These are phyloP conservation scores for Eutrema heterophyllum DNA, from an alignment of 345 rosid species.

Conservation along the genomic window DNA sequence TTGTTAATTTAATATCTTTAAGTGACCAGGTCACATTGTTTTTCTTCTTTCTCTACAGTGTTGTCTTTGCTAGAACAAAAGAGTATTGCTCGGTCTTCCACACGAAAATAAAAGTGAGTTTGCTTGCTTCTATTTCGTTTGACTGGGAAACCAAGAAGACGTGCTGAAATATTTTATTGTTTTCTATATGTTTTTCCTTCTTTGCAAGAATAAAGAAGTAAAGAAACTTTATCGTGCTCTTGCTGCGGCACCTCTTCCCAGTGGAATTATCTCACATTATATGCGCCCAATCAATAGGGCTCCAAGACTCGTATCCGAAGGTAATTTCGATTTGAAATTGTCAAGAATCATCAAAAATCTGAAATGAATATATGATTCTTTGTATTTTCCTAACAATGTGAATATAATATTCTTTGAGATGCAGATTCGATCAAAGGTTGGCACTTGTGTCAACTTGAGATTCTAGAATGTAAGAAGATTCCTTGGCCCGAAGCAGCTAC, in stretches of 20 bases:
- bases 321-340: slow-evolving; percentile 25
- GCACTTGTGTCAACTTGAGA: slow-evolving; percentile 84
- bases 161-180: background rate
- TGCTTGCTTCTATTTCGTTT: background rate
- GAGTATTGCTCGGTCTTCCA: slow-evolving; percentile 86
- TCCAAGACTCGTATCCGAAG: slow-evolving; percentile 82
- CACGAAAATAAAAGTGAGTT: slow-evolving; percentile 63
- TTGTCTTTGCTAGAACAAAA: slow-evolving; percentile 70
- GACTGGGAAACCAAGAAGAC: background rate
- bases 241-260: slow-evolving; percentile 68
- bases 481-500: slow-evolving; percentile 64
- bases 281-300: slow-evolving; percentile 85
- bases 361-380: background rate
- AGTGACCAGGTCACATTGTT: background rate
- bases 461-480: slow-evolving; percentile 72
- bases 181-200: background rate
- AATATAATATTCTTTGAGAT: background rate
- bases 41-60: slow-evolving; percentile 44
- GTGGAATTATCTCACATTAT: slow-evolving; percentile 76
- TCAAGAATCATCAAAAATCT: slow-evolving; percentile 2
- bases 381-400: background rate
- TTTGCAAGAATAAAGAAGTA: slow-evolving; percentile 61
- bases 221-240: slow-evolving; percentile 91
- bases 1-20: background rate
- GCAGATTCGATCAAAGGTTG: slow-evolving; percentile 68